phyloP scores from a whole-genome alignment of 306 rosid genomes.

The Vigna mungo region DNA sequence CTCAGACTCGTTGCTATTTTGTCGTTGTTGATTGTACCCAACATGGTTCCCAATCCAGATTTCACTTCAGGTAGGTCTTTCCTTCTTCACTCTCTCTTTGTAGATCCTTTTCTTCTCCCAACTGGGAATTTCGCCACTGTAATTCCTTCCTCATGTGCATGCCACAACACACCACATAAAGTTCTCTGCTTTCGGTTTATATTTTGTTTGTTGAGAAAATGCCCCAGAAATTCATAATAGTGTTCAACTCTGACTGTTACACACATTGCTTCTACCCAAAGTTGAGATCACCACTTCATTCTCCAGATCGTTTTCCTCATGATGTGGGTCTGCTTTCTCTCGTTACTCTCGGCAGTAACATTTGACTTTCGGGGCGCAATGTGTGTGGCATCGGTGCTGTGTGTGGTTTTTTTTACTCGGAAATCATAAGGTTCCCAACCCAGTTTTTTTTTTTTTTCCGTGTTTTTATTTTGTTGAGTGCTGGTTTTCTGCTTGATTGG shows the following conservation, averaged over 20 bases:
- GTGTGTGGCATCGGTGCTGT: constrained; percentile 25
- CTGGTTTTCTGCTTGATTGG: constrained; percentile 50
- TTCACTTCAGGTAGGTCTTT: constrained; percentile 36
- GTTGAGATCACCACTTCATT: constrained; percentile 45
- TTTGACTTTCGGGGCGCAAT: constrained; percentile 35
- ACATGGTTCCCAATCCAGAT: constrained; percentile 33
- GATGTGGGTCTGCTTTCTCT: constrained; percentile 32
- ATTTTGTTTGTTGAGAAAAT: constrained; percentile 36
- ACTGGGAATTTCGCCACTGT: constrained; percentile 15
- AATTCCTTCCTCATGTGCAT: too few relatives aligned
- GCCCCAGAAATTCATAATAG: not conserved
- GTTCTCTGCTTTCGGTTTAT: not conserved
- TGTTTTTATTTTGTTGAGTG: constrained; percentile 24
- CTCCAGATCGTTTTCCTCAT: constrained; percentile 39
- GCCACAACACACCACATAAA: too few relatives aligned
- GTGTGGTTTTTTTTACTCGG: constrained; percentile 5
- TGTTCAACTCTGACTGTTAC: constrained; percentile 3
- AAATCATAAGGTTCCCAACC: not conserved
- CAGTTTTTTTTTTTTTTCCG: constrained; percentile 26
- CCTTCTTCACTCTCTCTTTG: constrained; percentile 16
- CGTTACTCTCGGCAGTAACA: not conserved
- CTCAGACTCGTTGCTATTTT: constrained; percentile 11
- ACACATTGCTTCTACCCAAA: constrained; percentile 16
- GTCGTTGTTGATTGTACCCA: not conserved
- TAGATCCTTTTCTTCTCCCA: constrained; percentile 39